Base-by-base conservation (phyloP, 768 basidiomycete genomes). In the Exsudoporus frostii region DNA sequence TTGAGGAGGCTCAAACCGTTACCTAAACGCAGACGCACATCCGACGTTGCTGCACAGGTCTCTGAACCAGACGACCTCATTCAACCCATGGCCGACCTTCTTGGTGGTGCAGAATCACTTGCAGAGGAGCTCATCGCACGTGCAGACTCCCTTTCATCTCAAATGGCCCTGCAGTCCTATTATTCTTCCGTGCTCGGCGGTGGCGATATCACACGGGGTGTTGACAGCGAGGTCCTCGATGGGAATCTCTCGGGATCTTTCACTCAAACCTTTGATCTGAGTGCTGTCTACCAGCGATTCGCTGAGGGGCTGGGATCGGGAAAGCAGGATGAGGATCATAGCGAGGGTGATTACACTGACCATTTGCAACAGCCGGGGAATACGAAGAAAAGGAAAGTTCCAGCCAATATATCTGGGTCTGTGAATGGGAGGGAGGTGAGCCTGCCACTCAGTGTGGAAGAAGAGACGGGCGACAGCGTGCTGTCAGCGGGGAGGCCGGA, bases 301-400 rank as follows among this genome's bases (percentile, higher is more conserved):
- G 49, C 57, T 22, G 60, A 68, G 20, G 60, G 60, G 45, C 49
- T 58, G 48, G 56, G 56, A 62, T 69, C 59, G 38, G 52, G 60
- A 45, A 70, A 51, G 57, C 78, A 79, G 50, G 80, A 80, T 36
- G 81, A 84, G 42, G 79, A 79, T 57, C 73, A 76, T 29, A 79
- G 72, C 10, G 83, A 82, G 57, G 82, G 76, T 20, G 88, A 87
- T 63, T 84, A 84, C 58, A 63, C 77, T 15, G 86, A 90, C 66
- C 85, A 87, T 60, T 70, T 85, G 29, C 84, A 80, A 55, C 89
- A 90, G 57, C 88, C 84, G 4, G 86, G 85, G 8, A 92, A 92
- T 62, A 87, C 88, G 44, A 92, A 92, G 81, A 92, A 92, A 73
- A 78, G 90, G 44, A 92, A 92, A 67, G 90, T 92, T 3, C 90